phyloP scores from a whole-genome alignment of 805 yeast genomes.

The Metschnikowia peoriensis region DNA sequence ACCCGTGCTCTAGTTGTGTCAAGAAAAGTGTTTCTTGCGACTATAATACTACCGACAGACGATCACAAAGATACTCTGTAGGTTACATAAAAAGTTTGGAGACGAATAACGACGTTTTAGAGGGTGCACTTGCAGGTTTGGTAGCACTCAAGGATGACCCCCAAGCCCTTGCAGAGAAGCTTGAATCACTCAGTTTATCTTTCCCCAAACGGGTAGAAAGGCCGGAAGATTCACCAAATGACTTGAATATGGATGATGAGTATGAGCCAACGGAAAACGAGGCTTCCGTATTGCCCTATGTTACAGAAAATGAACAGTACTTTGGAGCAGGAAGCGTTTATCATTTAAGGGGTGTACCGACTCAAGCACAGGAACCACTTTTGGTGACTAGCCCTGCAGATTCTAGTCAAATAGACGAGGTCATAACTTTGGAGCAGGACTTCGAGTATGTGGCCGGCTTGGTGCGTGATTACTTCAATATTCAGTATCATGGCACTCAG shows the following conservation, averaged over 20 bases:
- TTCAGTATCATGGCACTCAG: slow-evolving; percentile 7
- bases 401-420: neutral
- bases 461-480: slow-evolving; percentile 13
- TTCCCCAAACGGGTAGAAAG: slow-evolving; percentile 6
- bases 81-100: slow-evolving; percentile 20
- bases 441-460: slow-evolving; percentile 13
- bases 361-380: slow-evolving; percentile 7
- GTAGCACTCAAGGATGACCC: slow-evolving; percentile 17
- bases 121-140: slow-evolving; percentile 13
- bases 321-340: slow-evolving; percentile 21
- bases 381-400: neutral
- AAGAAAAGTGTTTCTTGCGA: slow-evolving; percentile 14
- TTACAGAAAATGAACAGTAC: slow-evolving; percentile 11
- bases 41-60: slow-evolving; percentile 16
- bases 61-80: slow-evolving; percentile 17
- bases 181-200: slow-evolving; percentile 14
- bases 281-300: slow-evolving; percentile 4
- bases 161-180: slow-evolving; percentile 13
- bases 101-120: slow-evolving; percentile 17
- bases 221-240: slow-evolving; percentile 1
- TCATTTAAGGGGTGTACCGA: slow-evolving; percentile 8
- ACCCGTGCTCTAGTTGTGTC: slow-evolving; percentile 18
- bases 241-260: slow-evolving; percentile 6
- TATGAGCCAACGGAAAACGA: slow-evolving; percentile 8
- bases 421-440: slow-evolving; percentile 15